These are phyloP conservation scores for Bjerkandera adusta DNA, from an alignment of 1,284 basidiomycete species.

Conservation along the genomic window DNA sequence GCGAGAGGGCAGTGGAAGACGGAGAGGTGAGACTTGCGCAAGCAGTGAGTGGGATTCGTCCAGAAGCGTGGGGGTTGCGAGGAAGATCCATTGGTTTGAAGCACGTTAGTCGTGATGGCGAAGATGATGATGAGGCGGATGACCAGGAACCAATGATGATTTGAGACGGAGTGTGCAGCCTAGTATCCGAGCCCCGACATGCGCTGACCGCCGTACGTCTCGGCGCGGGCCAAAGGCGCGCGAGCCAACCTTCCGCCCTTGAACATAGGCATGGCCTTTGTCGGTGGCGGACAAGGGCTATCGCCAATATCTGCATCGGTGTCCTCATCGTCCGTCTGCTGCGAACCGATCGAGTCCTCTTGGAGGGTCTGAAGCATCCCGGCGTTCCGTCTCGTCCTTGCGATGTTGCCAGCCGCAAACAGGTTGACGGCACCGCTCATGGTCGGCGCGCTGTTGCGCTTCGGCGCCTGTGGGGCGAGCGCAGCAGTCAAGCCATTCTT, in stretches of 20 bases:
- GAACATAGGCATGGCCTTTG: conserved; percentile 43
- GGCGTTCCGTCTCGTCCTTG: conserved; percentile 49
- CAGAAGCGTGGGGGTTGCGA: no score
- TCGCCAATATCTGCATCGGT: conserved; percentile 75
- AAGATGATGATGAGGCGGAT: no score
- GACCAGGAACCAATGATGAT: no score
- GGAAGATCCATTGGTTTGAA: no score
- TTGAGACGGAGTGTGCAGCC: background rate
- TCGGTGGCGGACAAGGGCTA: conserved; percentile 78
- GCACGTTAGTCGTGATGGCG: no score
- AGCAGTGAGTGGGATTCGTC: no score
- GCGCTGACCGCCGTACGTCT: conserved; percentile 61
- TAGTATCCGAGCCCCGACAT: conserved; percentile 24
- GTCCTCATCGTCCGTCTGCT: conserved; percentile 55
- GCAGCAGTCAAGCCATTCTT: conserved; percentile 33
- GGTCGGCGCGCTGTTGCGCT: conserved; percentile 52
- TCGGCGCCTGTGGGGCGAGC: conserved; percentile 34
- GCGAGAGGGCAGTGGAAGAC: no score
- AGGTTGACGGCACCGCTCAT: conserved; percentile 48
- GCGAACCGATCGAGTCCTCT: conserved; percentile 58
- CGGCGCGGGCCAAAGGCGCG: conserved; percentile 50
- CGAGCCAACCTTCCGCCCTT: conserved; percentile 54
- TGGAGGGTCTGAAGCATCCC: conserved; percentile 53
- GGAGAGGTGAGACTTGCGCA: no score
- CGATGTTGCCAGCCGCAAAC: conserved; percentile 66